A percentile compares a stretch with the other conserved stretches of the same genome.
Conservation (phyloP, 2,329 filamentous ascomycete species). For the Pseudogymnoascus sp. region DNA sequence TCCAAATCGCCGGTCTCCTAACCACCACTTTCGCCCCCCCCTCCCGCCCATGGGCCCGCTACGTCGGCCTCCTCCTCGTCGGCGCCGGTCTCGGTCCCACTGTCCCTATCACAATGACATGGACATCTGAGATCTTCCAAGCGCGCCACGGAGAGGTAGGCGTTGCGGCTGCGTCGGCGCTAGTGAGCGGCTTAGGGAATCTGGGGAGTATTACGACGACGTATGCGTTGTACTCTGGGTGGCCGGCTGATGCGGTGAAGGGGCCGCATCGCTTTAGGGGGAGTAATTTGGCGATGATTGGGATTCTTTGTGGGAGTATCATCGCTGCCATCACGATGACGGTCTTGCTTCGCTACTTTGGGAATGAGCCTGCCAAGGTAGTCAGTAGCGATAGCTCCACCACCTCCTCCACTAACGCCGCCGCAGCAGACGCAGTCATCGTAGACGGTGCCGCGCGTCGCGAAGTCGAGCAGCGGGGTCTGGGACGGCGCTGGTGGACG, state of each 20-base stretch:
- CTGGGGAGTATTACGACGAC: slow-evolving; percentile 79
- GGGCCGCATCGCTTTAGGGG: slow-evolving; percentile 66
- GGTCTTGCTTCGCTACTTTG: slow-evolving; percentile 50
- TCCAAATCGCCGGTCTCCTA: slow-evolving; percentile 77
- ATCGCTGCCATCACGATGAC: slow-evolving; percentile 62
- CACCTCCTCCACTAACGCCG: slow-evolving; percentile 29
- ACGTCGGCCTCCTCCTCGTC: slow-evolving; percentile 80
- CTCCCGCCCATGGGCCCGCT: slow-evolving; percentile 67
- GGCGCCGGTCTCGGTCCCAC: slow-evolving; percentile 86
- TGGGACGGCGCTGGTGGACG: slow-evolving; percentile 33
- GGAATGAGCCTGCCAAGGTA: slow-evolving; percentile 42
- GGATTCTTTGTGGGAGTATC: slow-evolving; percentile 72
- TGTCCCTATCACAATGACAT: slow-evolving; percentile 88
- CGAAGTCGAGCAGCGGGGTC: slow-evolving; percentile 50
- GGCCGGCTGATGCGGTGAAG: slow-evolving; percentile 63
- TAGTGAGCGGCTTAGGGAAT: slow-evolving; percentile 82
- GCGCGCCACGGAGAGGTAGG: slow-evolving; percentile 82
- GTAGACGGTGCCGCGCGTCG: slow-evolving; percentile 53
- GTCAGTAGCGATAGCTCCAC: slow-evolving; percentile 28
- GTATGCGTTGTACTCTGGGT: slow-evolving; percentile 81
- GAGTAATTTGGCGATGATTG: slow-evolving; percentile 84
- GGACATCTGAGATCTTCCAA: slow-evolving; percentile 88
- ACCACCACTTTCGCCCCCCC: slow-evolving; percentile 65
- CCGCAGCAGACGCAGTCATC: slow-evolving; percentile 31
- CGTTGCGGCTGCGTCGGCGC: slow-evolving; percentile 73